A percentile compares a stretch with the other conserved stretches of the same genome.
phyloP scores from a whole-genome alignment of 495 filamentous ascomycete species.

The Talaromyces nanjingensis region DNA sequence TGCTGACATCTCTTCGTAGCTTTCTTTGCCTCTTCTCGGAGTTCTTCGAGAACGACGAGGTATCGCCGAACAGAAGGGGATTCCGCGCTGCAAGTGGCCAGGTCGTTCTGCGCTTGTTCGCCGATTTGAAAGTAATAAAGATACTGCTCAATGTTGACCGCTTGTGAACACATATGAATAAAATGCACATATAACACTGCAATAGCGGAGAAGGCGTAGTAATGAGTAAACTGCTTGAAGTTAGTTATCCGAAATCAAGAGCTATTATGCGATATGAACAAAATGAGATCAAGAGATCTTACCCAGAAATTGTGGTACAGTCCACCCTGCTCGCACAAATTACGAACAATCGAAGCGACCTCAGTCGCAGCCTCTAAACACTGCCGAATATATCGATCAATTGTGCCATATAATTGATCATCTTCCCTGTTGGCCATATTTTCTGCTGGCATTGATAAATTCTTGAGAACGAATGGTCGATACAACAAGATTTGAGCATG shows the following conservation, averaged over 20 bases:
- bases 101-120: neutral
- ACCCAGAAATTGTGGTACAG: neutral
- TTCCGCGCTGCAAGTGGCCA: neutral
- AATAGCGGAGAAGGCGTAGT: neutral
- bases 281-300: too few relatives aligned
- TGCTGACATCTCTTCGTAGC: constrained; percentile 2
- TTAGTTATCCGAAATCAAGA: neutral
- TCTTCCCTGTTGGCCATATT: neutral
- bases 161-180: neutral
- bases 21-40: constrained; percentile 31
- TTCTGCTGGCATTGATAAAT: neutral
- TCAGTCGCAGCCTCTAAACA: neutral
- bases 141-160: neutral
- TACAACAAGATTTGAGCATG: neutral
- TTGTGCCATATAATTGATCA: neutral
- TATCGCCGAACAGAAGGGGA: constrained; percentile 12
- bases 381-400: neutral
- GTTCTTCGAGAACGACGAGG: constrained; percentile 34
- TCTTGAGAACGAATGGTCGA: neutral
- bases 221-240: neutral
- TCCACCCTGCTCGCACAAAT: neutral
- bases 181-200: neutral
- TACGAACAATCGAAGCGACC: neutral
- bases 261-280: too few relatives aligned
- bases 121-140: neutral